Evolutionary conservation across 805 yeast species (phyloP), one percentile per base, ranked within the genome.

Genomic region (Candida coleopterorum): DNA sequence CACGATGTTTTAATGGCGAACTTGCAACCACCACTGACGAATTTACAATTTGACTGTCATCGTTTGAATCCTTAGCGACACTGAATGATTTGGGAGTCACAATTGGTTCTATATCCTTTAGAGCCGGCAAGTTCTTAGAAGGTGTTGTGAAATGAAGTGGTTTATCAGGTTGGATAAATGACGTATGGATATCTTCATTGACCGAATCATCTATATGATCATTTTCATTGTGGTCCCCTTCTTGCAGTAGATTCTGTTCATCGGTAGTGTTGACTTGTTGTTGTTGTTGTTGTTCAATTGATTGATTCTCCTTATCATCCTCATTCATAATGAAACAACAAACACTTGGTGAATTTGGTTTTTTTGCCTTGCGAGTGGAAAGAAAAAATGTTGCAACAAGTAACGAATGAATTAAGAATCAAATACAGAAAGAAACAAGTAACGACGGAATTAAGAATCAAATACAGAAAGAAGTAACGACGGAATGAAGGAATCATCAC

Each of bases 91-190:
- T 66, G 2, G 72, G 72, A 1, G 72, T 67, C 7, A 51, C 56
- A 14, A 67, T 66, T 11, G 44, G 43, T 29, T 67, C 72, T 14
- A 67, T 66, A 36, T 66, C 71, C 43, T 67, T 67, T 18, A 67
- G 48, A 5, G 72, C 61, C 1, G 71, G 72, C 21, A 67, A 53
- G 18, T 56, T 49, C 41, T 65, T 66, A 54, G 58, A 60, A 0
- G 72, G 72, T 15, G 72, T 66, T 17, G 68, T 56, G 38, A 60
- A 56, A 28, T 44, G 52, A 18, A 31, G 39, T 14, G 27, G 33
- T 24, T 24, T 30, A 12, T 32, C 34, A 4, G 37, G 27, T 29
- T 38, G 42, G 10, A 41, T 18, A 15, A 38, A 41, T 3, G 44
- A 39, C 1, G 42, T 41, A 21, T 41, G 42, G 15, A 36, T 42